Evolutionary conservation across 495 filamentous ascomycete species (phyloP).

Genomic region (Cudoniella acicularis): DNA sequence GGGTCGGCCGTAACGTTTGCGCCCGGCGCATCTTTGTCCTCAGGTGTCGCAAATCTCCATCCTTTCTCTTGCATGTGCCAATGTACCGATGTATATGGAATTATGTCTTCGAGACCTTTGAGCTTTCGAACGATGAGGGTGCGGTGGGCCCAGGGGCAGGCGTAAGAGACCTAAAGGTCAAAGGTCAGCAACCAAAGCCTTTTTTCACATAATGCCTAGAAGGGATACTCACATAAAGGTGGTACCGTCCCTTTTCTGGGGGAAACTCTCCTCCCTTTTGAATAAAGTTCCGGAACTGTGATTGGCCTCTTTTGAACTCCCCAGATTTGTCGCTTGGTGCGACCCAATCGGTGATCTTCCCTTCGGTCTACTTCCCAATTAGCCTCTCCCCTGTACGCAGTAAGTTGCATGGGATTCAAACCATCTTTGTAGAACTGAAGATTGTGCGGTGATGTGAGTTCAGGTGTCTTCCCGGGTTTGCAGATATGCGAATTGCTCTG

Average conservation of each 20-base stretch:
- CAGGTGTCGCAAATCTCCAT: conserved; percentile 73
- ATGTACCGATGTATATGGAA: conserved; percentile 66
- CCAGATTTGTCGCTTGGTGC: conserved; percentile 66
- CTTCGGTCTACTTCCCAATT: neutral
- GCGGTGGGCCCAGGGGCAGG: conserved; percentile 83
- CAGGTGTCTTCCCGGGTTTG: neutral
- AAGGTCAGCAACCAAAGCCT: too few species aligned
- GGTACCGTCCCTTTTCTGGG: conserved; percentile 71
- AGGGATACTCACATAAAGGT: conserved; percentile 62
- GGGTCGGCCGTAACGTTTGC: conserved; percentile 54
- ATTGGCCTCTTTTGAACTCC: conserved; percentile 82
- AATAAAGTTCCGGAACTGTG: conserved; percentile 69
- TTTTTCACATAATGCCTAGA: too few species aligned
- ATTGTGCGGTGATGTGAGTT: neutral
- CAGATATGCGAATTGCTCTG: neutral
- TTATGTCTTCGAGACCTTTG: conserved; percentile 72
- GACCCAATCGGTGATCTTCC: conserved; percentile 81
- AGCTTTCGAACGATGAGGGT: conserved; percentile 71
- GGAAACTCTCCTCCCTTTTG: conserved; percentile 60
- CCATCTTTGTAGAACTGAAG: neutral
- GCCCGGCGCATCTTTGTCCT: conserved; percentile 55
- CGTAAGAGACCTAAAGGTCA: conserved; percentile 62
- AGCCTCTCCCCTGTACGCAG: neutral
- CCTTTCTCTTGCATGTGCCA: conserved; percentile 63
- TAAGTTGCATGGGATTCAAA: neutral